phyloP scores from a whole-genome alignment of 2,329 filamentous ascomycete species.

The Metarhizium humberi region DNA sequence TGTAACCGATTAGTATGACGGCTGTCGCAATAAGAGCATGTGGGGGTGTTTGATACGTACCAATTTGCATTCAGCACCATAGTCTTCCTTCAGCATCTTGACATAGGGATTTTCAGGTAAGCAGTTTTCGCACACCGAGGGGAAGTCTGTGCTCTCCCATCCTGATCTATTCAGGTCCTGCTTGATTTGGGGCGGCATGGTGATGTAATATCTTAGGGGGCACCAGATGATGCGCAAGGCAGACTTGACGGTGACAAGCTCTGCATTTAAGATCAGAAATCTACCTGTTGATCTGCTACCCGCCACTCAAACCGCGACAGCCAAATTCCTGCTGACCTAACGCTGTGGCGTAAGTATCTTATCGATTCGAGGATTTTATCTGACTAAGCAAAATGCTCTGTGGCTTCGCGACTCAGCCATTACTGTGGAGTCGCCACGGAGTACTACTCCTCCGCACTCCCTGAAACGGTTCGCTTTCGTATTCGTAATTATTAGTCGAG shows the following conservation, averaged over 20 bases:
- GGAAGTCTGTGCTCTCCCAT: slow-evolving; percentile 90
- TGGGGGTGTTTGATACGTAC: slow-evolving; percentile 16
- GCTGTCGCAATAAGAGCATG: background rate
- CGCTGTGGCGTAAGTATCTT: background rate
- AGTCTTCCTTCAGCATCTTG: slow-evolving; percentile 97
- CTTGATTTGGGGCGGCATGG: slow-evolving; percentile 87
- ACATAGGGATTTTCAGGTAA: slow-evolving; percentile 95
- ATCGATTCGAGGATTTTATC: background rate
- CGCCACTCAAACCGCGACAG: background rate
- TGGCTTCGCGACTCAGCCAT: background rate
- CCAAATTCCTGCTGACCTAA: slow-evolving; percentile 4
- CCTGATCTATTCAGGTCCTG: slow-evolving; percentile 91
- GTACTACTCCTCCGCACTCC: too few relatives aligned
- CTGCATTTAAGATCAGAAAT: background rate
- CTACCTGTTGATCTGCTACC: background rate
- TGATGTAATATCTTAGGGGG: slow-evolving; percentile 1
- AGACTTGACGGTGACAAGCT: background rate
- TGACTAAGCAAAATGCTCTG: background rate
- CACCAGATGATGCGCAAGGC: slow-evolving; percentile 8
- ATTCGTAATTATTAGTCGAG: slow-evolving; percentile 7
- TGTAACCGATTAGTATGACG: slow-evolving; percentile 10
- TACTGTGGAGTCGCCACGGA: too few relatives aligned
- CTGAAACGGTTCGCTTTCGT: slow-evolving; percentile 7
- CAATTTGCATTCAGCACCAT: slow-evolving; percentile 77
- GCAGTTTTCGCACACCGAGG: slow-evolving; percentile 84